Percentiles rank a stretch among this genome's conserved stretches.
These are phyloP conservation scores for Triticum dicoccoides DNA, from an alignment of 176 grass and related monocot species.

Conservation along the genomic window DNA sequence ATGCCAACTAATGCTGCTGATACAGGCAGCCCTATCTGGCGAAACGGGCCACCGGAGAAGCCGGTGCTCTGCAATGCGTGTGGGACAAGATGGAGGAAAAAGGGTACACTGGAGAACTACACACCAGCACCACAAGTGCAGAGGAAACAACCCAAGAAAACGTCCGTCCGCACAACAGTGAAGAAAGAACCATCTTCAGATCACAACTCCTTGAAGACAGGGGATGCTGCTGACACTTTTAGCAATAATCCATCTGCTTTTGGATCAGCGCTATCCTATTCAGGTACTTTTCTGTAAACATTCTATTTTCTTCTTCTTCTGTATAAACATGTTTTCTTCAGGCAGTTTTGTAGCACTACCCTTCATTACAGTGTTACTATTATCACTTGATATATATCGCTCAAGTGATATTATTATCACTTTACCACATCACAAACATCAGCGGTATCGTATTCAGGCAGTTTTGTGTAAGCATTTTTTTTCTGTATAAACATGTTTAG, in stretches of 20 bases:
- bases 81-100: slow-evolving; percentile 87
- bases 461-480: too few species aligned
- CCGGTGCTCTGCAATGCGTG: slow-evolving; percentile 98
- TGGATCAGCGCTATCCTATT: slow-evolving; percentile 73
- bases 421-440: slow-evolving; percentile 19
- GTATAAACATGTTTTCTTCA: background rate
- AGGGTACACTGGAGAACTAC: slow-evolving; percentile 84
- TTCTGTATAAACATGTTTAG: background rate
- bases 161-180: background rate
- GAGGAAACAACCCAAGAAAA: slow-evolving; percentile 52
- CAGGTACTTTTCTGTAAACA: background rate
- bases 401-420: too few species aligned
- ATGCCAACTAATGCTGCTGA: slow-evolving; percentile 16
- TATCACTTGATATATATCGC: background rate
- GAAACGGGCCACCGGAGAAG: slow-evolving; percentile 92
- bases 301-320: background rate
- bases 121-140: slow-evolving; percentile 65
- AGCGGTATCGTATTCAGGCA: slow-evolving; percentile 50
- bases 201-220: slow-evolving; percentile 68
- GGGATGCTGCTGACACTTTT: slow-evolving; percentile 33
- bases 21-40: slow-evolving; percentile 93
- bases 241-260: slow-evolving; percentile 53
- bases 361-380: background rate
- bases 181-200: slow-evolving; percentile 60
- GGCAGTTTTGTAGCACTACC: background rate